Conservation (phyloP, 73 alveolate species). For the Urostyla sp. region DNA sequence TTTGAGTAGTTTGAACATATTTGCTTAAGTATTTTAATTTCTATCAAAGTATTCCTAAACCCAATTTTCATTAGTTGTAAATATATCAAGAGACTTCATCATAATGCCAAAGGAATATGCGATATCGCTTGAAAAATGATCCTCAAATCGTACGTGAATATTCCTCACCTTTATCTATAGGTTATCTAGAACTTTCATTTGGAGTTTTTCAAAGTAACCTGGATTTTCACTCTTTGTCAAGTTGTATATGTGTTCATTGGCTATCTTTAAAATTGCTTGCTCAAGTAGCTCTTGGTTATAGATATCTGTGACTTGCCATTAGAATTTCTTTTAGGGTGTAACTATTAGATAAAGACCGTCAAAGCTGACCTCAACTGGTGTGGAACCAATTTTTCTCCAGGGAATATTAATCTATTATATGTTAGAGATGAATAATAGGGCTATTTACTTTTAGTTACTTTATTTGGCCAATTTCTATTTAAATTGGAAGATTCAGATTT, state of each 20-base stretch:
- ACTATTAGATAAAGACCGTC: conserved; percentile 26
- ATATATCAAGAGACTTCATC: background rate
- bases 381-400: conserved; percentile 32
- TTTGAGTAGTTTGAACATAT: conserved; percentile 15
- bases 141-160: conserved; percentile 39
- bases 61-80: conserved; percentile 37
- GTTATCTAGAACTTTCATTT: conserved; percentile 35
- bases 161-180: background rate
- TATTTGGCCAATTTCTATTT: conserved; percentile 23
- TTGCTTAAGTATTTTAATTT: background rate
- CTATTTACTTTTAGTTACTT: conserved; percentile 27
- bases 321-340: conserved; percentile 14
- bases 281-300: conserved; percentile 9
- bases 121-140: conserved; percentile 6
- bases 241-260: background rate
- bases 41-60: conserved; percentile 9
- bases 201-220: conserved; percentile 40
- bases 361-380: conserved; percentile 18
- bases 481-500: conserved; percentile 19
- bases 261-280: background rate
- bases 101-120: conserved; percentile 15
- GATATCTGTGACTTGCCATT: conserved; percentile 27
- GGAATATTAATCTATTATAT: conserved; percentile 28
- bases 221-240: background rate
- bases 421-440: background rate